These are phyloP conservation scores for Solanum ossicruentum DNA, from an alignment of 257 asterid species.

Conservation along the genomic window DNA sequence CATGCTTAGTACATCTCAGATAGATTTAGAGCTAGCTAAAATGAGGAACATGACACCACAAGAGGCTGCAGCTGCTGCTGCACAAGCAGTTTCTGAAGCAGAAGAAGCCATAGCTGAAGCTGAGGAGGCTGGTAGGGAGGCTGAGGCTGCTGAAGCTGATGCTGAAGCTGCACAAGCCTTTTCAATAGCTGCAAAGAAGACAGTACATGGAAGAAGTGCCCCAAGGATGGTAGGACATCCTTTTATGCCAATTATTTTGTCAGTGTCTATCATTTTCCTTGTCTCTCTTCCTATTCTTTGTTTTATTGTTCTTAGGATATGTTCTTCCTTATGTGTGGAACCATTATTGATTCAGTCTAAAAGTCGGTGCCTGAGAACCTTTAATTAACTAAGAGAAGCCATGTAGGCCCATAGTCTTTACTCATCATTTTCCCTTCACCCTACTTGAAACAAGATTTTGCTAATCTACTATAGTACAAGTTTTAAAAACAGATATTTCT, in stretches of 20 bases:
- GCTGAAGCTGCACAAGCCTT: constrained; percentile 44
- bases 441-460: background rate
- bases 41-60: constrained; percentile 40
- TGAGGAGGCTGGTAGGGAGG: constrained; percentile 48
- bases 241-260: background rate
- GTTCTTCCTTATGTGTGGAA: background rate
- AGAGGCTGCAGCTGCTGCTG: constrained; percentile 53
- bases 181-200: constrained; percentile 28
- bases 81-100: constrained; percentile 60
- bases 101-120: constrained; percentile 53
- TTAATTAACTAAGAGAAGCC: background rate
- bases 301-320: background rate
- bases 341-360: background rate
- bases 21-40: constrained; percentile 24
- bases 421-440: background rate
- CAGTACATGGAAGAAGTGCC: constrained; percentile 18
- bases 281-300: background rate
- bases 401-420: background rate
- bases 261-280: background rate
- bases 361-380: background rate
- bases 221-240: constrained; percentile 20
- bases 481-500: background rate
- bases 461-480: background rate
- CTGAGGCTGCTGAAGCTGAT: constrained; percentile 63
- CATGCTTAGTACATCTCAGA: constrained; percentile 9